Evolutionary conservation across 176 grass and related monocot species (phyloP).

Genomic region (Stipa capillata): DNA sequence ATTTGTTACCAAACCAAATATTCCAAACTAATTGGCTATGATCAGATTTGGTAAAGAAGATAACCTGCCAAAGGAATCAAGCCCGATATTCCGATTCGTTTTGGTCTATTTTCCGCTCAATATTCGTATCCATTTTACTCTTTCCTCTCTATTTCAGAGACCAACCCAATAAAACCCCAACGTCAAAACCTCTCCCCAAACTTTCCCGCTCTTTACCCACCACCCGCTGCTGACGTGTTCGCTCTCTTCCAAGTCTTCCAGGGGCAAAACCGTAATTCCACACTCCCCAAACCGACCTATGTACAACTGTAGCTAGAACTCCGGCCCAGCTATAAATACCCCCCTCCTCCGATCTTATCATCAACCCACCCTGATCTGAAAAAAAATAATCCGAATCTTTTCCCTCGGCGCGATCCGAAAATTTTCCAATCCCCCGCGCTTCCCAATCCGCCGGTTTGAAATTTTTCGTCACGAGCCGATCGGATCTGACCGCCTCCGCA

Average conservation of each 20-base stretch:
- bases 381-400: not conserved
- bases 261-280: not conserved
- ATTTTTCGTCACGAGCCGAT: not conserved
- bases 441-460: not conserved
- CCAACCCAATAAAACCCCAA: not conserved
- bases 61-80: not conserved
- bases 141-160: not conserved
- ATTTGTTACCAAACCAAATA: not conserved
- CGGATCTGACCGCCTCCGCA: not conserved
- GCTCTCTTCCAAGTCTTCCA: not conserved
- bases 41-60: not conserved
- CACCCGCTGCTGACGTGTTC: conserved; percentile 11
- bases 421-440: not conserved
- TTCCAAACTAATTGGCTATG: not conserved
- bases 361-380: not conserved
- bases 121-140: not conserved
- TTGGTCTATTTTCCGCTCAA: not conserved
- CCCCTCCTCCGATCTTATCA: not conserved
- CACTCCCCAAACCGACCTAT: not conserved
- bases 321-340: conserved; percentile 4
- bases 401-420: not conserved
- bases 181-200: not conserved
- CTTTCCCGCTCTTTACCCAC: not conserved
- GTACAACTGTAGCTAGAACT: not conserved
- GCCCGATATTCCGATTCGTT: not conserved